Base-by-base conservation (phyloP, 2,329 filamentous ascomycete species). In the Zasmidium angulare region DNA sequence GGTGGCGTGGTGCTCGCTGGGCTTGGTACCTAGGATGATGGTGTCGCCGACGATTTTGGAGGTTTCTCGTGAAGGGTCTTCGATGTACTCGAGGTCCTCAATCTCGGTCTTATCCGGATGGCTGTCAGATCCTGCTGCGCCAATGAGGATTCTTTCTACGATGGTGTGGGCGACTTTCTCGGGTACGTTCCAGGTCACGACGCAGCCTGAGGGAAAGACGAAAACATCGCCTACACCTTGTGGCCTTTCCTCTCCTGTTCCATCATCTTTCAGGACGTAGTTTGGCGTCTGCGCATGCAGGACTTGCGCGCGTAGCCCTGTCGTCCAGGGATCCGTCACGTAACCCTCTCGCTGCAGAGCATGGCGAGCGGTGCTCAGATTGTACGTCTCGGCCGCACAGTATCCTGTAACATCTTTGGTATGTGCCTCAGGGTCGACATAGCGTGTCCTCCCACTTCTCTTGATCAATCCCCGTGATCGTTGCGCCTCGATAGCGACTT, bases 141-240 rank as follows among this genome's bases (percentile, higher is more conserved):
- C 84, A 20, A 90, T 82, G 12, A 98, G 81, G 29, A 89, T 86
- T 58, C 84, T 84, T 9, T 89, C 89, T 3, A 89, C 87, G 22
- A 92, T 78, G 51, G 83, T 83, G 20, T 82, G 82, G 17, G 92
- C 88, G 19, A 91, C 85, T 58, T 89, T 86, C 61, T 91, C 84
- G 0, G 91, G 88, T 1, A 97, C 81, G 3, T 90, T 90, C 95
- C 95, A 99, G 22, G 91, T 89, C 4, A 98, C 95, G 7, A 98
- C 84, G 12, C 93, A 96, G 11, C 95, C 95, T 0, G 93, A 96
- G 9, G 93, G 92, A 66, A 99, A 99, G 58, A 99, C 88, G 72
- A 98, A 98, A 53, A 98, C 86, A 76, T 99, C 95, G 31, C 92
- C 93, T 6, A 63, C 62, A 4, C 66, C 71, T 51, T 66, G 63